phyloP scores from a whole-genome alignment of 495 filamentous ascomycete genomes.

The Evernia prunastri region DNA sequence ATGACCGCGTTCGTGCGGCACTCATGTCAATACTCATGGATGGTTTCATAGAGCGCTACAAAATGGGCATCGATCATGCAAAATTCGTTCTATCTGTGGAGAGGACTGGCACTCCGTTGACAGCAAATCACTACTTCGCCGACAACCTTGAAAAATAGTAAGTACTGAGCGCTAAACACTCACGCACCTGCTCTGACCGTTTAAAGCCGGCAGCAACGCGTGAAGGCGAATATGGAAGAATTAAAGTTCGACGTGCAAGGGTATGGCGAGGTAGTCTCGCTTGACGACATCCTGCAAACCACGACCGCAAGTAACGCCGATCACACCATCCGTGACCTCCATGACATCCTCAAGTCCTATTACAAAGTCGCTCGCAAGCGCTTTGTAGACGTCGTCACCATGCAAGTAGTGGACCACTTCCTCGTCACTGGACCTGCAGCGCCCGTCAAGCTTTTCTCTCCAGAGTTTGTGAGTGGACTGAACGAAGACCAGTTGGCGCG shows the following conservation, averaged over 20 bases:
- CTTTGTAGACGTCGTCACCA: conserved; percentile 51
- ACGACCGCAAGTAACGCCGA: conserved; percentile 34
- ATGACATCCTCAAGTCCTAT: conserved; percentile 53
- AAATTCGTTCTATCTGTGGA: conserved; percentile 46
- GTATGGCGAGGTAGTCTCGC: conserved; percentile 21
- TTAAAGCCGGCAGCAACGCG: conserved; percentile 24
- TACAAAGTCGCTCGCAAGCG: conserved; percentile 53
- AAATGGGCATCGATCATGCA: conserved; percentile 36
- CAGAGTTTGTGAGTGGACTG: conserved; percentile 35
- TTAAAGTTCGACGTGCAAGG: neutral
- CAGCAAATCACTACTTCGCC: conserved; percentile 49
- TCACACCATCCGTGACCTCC: conserved; percentile 45
- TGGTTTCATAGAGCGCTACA: conserved; percentile 38
- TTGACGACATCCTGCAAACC: conserved; percentile 18
- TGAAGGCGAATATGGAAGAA: conserved; percentile 23
- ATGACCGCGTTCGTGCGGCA: conserved; percentile 34
- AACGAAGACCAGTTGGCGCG: conserved; percentile 34
- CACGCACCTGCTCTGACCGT: neutral
- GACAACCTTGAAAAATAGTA: conserved; percentile 40
- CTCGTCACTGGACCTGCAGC: conserved; percentile 33
- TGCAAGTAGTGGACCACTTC: conserved; percentile 35
- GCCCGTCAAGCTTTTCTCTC: conserved; percentile 35
- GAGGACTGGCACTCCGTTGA: conserved; percentile 38
- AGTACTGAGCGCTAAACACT: neutral
- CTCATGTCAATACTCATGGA: conserved; percentile 41